Evolutionary conservation across 345 rosid genomes (phyloP).

Genomic region (Atalantia buxifolia): DNA sequence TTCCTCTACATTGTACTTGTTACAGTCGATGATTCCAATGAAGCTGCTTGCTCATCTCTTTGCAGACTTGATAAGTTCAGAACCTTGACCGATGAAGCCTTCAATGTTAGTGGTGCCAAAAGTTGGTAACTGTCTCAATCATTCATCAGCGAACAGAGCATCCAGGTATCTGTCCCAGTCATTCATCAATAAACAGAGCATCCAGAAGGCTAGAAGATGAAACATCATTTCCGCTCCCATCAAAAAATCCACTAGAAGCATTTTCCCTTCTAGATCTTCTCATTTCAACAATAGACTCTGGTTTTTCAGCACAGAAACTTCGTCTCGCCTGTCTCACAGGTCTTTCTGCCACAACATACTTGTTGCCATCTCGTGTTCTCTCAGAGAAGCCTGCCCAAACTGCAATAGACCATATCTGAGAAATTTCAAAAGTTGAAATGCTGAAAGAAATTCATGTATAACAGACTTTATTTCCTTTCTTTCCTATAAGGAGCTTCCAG

Average conservation of each 20-base stretch:
- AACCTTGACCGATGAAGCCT: neutral
- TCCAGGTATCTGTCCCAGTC: slow-evolving; percentile 28
- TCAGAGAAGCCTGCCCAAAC: slow-evolving; percentile 98
- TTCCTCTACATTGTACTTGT: neutral
- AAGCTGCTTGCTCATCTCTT: slow-evolving; percentile 9
- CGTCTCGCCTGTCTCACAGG: slow-evolving; percentile 50
- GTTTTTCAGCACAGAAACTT: slow-evolving; percentile 61
- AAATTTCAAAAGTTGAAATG: neutral
- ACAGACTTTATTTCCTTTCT: neutral
- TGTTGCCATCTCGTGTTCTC: slow-evolving; percentile 76
- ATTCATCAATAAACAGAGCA: slow-evolving; percentile 49
- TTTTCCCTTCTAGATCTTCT: slow-evolving; percentile 58
- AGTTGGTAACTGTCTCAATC: slow-evolving; percentile 5
- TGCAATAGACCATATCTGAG: slow-evolving; percentile 23
- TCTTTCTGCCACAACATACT: slow-evolving; percentile 79
- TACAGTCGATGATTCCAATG: slow-evolving; percentile 1
- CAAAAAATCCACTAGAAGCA: slow-evolving; percentile 59
- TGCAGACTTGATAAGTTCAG: neutral
- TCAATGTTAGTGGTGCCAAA: slow-evolving; percentile 6
- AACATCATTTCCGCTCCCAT: slow-evolving; percentile 39
- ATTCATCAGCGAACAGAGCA: slow-evolving; percentile 47
- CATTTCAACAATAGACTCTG: slow-evolving; percentile 63
- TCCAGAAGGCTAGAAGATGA: slow-evolving; percentile 56
- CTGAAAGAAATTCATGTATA: neutral
- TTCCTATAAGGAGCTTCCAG: neutral